A percentile compares a stretch with the other conserved stretches of the same genome.
phyloP scores from a whole-genome alignment of 345 rosid species.

The sweet orange (Citrus sinensis) region DNA sequence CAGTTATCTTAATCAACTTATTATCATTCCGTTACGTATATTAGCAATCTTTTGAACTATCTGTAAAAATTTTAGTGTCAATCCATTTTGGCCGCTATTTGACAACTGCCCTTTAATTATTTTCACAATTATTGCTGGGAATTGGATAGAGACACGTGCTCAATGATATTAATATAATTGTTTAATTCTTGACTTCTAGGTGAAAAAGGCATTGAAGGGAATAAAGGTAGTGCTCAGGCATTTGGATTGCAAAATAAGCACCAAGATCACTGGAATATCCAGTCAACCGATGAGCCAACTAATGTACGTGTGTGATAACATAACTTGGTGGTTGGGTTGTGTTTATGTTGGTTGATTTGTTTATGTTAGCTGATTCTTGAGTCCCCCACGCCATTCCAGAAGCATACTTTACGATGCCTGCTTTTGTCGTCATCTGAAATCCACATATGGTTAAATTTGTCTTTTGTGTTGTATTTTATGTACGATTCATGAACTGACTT shows the following conservation, averaged over 20 bases:
- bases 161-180: not conserved
- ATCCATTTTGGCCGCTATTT: not conserved
- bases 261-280: slow-evolving; percentile 46
- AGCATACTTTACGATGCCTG: no score
- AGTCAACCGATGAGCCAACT: slow-evolving; percentile 33
- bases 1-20: no score
- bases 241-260: no score
- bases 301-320: slow-evolving; percentile 26
- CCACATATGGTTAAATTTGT: not conserved
- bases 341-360: no score
- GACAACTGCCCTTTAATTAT: not conserved
- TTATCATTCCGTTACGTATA: not conserved
- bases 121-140: not conserved
- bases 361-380: not conserved
- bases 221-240: not conserved
- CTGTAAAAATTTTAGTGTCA: not conserved
- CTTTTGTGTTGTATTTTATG: not conserved
- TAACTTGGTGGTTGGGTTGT: not conserved
- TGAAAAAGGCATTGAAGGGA: no score
- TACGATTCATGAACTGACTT: not conserved
- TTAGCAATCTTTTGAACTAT: not conserved
- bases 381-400: no score
- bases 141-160: not conserved
- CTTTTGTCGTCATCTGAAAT: no score
- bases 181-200: not conserved